phyloP scores from a whole-genome alignment of 2,329 filamentous ascomycete species.

The Coniochaeta ligniaria region DNA sequence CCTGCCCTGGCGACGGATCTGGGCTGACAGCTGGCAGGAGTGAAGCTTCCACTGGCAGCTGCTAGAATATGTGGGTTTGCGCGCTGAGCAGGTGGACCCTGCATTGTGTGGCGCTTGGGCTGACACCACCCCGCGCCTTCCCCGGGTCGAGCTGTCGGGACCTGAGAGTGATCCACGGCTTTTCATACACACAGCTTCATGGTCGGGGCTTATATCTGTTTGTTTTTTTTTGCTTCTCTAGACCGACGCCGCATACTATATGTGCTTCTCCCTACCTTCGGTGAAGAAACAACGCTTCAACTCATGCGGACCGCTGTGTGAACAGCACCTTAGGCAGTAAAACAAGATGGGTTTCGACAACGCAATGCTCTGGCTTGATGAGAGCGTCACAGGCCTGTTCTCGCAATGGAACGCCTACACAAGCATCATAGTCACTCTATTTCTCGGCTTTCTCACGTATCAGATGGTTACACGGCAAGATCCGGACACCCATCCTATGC shows the following conservation, averaged over 20 bases:
- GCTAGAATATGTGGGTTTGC: background rate
- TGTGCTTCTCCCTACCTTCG: background rate
- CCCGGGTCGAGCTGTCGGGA: background rate
- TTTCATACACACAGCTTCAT: background rate
- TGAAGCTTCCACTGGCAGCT: background rate
- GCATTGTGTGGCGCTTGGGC: background rate
- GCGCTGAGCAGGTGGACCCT: background rate
- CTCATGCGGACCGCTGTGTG: background rate
- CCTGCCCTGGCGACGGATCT: background rate
- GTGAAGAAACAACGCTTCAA: background rate
- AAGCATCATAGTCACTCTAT: conserved; percentile 59
- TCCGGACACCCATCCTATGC: conserved; percentile 84
- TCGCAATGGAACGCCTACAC: conserved; percentile 79
- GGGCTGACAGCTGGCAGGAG: background rate
- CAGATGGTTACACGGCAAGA: conserved; percentile 65
- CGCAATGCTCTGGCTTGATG: conserved; percentile 62
- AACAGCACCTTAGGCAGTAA: background rate
- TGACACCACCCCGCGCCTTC: background rate
- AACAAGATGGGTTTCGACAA: conserved; percentile 32
- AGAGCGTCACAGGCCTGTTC: conserved; percentile 59
- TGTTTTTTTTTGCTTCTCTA: background rate
- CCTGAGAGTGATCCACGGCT: background rate
- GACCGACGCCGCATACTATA: background rate
- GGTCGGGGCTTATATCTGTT: background rate
- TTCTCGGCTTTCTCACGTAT: conserved; percentile 64